Evolutionary conservation across 2,329 filamentous ascomycete genomes (phyloP).

Genomic region (Curvularia hawaiiensis): DNA sequence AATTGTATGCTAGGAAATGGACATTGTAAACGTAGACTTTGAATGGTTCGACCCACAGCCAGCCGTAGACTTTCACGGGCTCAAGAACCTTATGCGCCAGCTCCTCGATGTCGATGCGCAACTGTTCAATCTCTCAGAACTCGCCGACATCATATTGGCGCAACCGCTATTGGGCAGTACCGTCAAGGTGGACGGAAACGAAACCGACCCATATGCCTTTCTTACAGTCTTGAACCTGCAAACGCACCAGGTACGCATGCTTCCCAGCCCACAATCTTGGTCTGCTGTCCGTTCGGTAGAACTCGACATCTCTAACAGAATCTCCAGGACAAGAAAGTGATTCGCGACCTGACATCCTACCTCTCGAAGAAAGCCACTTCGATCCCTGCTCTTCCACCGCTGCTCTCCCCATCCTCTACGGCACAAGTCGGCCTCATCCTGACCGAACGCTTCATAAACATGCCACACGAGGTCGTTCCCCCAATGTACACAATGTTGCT

Average conservation of each 20-base stretch:
- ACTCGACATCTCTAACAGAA: constrained; percentile 4
- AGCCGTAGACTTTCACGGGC: constrained; percentile 90
- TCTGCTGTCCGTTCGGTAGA: background rate
- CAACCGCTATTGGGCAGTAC: constrained; percentile 91
- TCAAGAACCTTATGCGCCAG: constrained; percentile 88
- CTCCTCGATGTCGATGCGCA: constrained; percentile 87
- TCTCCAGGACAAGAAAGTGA: constrained; percentile 67
- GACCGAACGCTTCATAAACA: constrained; percentile 94
- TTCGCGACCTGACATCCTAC: constrained; percentile 75
- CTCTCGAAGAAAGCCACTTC: constrained; percentile 60
- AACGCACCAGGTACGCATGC: constrained; percentile 64
- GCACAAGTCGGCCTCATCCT: constrained; percentile 80
- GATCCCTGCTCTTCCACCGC: constrained; percentile 54
- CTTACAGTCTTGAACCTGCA: constrained; percentile 84
- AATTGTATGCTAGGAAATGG: constrained; percentile 69
- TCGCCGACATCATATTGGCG: constrained; percentile 84
- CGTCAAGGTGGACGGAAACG: constrained; percentile 95
- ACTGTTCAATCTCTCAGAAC: constrained; percentile 83
- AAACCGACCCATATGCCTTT: constrained; percentile 90
- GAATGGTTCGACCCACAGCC: constrained; percentile 98
- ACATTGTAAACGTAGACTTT: constrained; percentile 94
- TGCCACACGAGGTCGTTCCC: constrained; percentile 89
- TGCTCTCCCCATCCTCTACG: constrained; percentile 44
- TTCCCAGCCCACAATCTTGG: background rate
- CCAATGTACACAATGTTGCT: constrained; percentile 94